phyloP scores from a whole-genome alignment of 78 protist genomes.

The Diacronema lutheri region DNA sequence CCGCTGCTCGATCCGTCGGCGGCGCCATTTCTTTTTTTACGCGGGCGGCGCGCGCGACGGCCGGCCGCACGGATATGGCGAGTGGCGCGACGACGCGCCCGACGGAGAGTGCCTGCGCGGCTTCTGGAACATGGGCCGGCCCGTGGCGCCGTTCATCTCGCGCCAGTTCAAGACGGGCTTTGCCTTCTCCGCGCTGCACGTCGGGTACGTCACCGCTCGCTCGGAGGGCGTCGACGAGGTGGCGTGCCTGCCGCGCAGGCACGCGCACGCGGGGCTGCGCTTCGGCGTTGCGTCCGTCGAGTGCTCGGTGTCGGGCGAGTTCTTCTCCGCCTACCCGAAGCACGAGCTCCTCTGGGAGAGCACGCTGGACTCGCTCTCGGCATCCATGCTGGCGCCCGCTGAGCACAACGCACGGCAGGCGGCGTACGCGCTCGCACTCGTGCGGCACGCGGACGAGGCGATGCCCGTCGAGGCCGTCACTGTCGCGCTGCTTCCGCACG shows the following conservation, averaged over 20 bases:
- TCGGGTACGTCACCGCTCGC: not conserved
- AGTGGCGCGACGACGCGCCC: not conserved
- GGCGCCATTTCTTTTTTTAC: too few species aligned
- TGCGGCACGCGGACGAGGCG: too few species aligned
- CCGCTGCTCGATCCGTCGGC: too few species aligned
- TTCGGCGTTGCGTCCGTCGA: slow-evolving; percentile 54
- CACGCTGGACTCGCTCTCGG: too few species aligned
- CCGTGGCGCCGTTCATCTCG: not conserved
- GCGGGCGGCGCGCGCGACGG: too few species aligned
- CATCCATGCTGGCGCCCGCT: too few species aligned
- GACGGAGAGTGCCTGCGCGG: not conserved
- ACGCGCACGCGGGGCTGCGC: not conserved
- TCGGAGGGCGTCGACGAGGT: not conserved
- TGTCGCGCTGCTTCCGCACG: too few species aligned
- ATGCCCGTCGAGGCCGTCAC: too few species aligned
- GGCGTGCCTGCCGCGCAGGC: not conserved
- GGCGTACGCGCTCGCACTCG: too few species aligned
- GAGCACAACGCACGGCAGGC: too few species aligned
- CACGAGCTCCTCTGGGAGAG: not conserved
- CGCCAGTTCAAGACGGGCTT: not conserved
- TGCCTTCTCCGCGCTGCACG: not conserved
- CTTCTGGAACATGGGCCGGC: not conserved
- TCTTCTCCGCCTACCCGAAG: slow-evolving; percentile 56
- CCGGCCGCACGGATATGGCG: not conserved
- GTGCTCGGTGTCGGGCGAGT: slow-evolving; percentile 65